Evolutionary conservation across 1,284 basidiomycete species (phyloP).

Genomic region (Ustilago vetiveriae): DNA sequence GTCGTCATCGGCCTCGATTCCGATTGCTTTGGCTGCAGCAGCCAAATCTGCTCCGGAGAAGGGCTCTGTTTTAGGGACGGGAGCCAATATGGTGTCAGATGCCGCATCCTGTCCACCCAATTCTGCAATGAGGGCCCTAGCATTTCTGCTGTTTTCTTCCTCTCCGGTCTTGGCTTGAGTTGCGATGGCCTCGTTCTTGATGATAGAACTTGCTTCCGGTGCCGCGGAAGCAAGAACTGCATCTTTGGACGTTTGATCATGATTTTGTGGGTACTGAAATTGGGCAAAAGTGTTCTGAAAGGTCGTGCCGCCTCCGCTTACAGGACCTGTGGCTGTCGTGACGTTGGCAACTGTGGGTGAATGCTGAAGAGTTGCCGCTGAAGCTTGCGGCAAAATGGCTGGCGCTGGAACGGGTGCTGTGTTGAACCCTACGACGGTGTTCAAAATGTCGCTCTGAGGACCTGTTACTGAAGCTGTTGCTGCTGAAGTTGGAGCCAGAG

Average conservation of each 20-base stretch:
- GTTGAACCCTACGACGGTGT: background rate
- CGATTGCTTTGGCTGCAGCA: slow-evolving; percentile 52
- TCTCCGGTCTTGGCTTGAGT: slow-evolving; percentile 23
- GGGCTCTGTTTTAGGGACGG: slow-evolving; percentile 7
- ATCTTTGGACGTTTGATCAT: slow-evolving; percentile 25
- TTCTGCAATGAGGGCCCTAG: slow-evolving; percentile 35
- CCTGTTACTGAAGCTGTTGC: background rate
- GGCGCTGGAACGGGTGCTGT: background rate
- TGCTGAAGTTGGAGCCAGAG: background rate
- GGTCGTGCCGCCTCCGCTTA: slow-evolving; percentile 6
- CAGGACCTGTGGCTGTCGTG: slow-evolving; percentile 3
- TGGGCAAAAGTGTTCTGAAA: slow-evolving; percentile 48
- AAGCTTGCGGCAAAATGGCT: background rate
- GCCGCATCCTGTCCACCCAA: slow-evolving; percentile 5
- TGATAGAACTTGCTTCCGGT: background rate
- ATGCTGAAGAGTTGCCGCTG: background rate
- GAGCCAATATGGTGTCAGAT: background rate
- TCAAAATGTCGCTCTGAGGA: background rate
- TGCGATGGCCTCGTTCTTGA: background rate
- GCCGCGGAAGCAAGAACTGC: slow-evolving; percentile 2
- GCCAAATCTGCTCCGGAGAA: slow-evolving; percentile 43
- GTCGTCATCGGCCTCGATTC: slow-evolving; percentile 45
- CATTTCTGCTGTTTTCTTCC: slow-evolving; percentile 42
- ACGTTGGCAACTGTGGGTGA: background rate
- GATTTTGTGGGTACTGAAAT: slow-evolving; percentile 41